Evolutionary conservation across 495 filamentous ascomycete genomes (phyloP).

Genomic region (Bacidia rubella): DNA sequence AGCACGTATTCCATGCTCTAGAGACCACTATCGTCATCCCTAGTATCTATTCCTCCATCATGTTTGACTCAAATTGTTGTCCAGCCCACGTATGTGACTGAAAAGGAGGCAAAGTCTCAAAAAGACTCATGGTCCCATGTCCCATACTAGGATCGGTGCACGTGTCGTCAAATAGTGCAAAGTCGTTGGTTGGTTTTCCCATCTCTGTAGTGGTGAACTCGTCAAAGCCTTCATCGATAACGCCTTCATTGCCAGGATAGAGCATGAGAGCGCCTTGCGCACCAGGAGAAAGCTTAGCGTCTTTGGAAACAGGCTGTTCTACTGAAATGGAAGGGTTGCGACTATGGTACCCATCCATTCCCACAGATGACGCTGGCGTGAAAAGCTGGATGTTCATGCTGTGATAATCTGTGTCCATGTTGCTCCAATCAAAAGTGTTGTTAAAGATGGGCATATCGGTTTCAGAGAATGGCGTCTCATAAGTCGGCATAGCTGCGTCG

Average conservation of each 20-base stretch:
- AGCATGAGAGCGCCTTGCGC: slow-evolving; percentile 52
- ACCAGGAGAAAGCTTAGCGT: slow-evolving; percentile 38
- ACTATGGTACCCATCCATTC: slow-evolving; percentile 19
- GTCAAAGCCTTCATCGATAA: slow-evolving; percentile 31
- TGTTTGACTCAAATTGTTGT: slow-evolving; percentile 12
- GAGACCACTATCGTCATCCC: background rate
- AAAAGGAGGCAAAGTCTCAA: slow-evolving; percentile 15
- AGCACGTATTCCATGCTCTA: background rate
- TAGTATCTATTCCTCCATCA: slow-evolving; percentile 8
- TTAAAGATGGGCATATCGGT: slow-evolving; percentile 14
- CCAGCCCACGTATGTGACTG: slow-evolving; percentile 14
- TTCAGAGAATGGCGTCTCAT: slow-evolving; percentile 7
- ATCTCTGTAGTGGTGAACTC: slow-evolving; percentile 19
- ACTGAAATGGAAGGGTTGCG: slow-evolving; percentile 22
- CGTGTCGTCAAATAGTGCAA: slow-evolving; percentile 30
- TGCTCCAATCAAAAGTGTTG: slow-evolving; percentile 26
- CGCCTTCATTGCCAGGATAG: slow-evolving; percentile 43
- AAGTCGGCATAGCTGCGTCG: slow-evolving; percentile 12
- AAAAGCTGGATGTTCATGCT: slow-evolving; percentile 25
- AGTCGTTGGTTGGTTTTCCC: slow-evolving; percentile 29
- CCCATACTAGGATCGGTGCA: slow-evolving; percentile 13
- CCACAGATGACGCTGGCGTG: slow-evolving; percentile 19
- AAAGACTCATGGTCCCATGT: slow-evolving; percentile 11
- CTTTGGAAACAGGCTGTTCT: slow-evolving; percentile 9
- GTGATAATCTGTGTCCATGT: slow-evolving; percentile 27